A percentile compares a stretch with the other conserved stretches of the same genome.
phyloP scores from a whole-genome alignment of 2,329 filamentous ascomycete genomes.

The Geosmithia putterillii region DNA sequence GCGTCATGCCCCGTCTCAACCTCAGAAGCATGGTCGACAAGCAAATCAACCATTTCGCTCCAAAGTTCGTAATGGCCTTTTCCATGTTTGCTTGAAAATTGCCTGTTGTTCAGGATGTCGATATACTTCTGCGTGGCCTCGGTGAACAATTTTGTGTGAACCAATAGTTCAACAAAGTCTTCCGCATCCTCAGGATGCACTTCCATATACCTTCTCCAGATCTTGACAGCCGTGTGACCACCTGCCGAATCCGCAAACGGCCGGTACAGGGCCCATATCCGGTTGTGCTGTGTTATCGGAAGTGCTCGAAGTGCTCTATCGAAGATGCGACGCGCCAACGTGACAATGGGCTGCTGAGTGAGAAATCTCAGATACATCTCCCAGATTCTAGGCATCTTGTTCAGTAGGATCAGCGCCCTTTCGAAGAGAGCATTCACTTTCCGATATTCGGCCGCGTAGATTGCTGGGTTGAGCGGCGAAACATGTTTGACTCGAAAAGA shows the following conservation, averaged over 20 bases:
- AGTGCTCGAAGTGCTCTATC: slow-evolving; percentile 84
- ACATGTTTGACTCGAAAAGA: slow-evolving; percentile 74
- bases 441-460: slow-evolving; percentile 67
- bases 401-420: slow-evolving; percentile 78
- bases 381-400: slow-evolving; percentile 99
- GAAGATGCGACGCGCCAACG: slow-evolving; percentile 74
- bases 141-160: slow-evolving; percentile 72
- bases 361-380: slow-evolving; percentile 93
- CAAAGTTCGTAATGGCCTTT: slow-evolving; percentile 95
- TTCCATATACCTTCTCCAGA: slow-evolving; percentile 95
- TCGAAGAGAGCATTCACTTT: slow-evolving; percentile 96
- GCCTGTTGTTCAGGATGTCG: slow-evolving; percentile 77
- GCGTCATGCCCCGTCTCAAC: slow-evolving; percentile 70
- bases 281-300: slow-evolving; percentile 87
- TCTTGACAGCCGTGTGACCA: slow-evolving; percentile 79
- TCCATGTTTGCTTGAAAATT: slow-evolving; percentile 83
- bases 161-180: slow-evolving; percentile 84
- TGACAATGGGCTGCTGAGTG: slow-evolving; percentile 83
- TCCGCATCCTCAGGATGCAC: slow-evolving; percentile 91
- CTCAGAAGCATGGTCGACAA: slow-evolving; percentile 82
- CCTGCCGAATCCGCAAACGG: slow-evolving; percentile 85
- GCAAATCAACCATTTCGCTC: slow-evolving; percentile 92
- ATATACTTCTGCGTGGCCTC: slow-evolving; percentile 90
- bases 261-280: slow-evolving; percentile 87
- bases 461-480: slow-evolving; percentile 68